Conservation (phyloP, 2,329 filamentous ascomycete species). For the Talaromyces piceae region DNA sequence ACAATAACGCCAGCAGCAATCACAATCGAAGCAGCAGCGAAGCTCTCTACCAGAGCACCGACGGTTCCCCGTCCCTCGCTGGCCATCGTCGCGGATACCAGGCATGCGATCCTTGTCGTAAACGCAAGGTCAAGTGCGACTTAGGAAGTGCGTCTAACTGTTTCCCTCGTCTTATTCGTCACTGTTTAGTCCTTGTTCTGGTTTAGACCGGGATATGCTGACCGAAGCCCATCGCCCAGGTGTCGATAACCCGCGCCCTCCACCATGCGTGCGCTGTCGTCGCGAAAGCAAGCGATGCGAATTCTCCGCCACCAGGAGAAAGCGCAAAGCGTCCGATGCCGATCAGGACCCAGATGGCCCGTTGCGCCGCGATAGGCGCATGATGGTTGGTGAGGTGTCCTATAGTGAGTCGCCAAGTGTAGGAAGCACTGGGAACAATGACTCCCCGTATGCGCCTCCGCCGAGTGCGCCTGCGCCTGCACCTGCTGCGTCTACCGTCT, state of each 20-base stretch:
- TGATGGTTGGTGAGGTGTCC: constrained; percentile 42
- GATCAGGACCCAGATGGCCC: constrained; percentile 37
- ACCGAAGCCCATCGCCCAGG: constrained; percentile 20
- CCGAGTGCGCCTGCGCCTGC: no score
- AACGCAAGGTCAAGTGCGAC: constrained; percentile 44
- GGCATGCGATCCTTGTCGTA: constrained; percentile 43
- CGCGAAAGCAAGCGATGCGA: constrained; percentile 95
- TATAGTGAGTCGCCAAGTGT: constrained; percentile 21
- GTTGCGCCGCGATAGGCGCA: constrained; percentile 43
- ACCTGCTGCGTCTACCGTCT: constrained; percentile 19
- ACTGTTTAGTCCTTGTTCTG: constrained; percentile 13
- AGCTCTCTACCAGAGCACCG: no score
- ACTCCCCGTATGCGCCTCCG: constrained; percentile 21
- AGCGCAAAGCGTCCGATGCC: constrained; percentile 61
- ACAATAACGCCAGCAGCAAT: no score
- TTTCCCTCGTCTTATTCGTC: background rate
- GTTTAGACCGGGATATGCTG: background rate
- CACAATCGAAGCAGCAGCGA: no score
- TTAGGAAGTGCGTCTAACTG: constrained; percentile 34
- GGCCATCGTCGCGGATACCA: constrained; percentile 42
- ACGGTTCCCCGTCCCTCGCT: constrained; percentile 6
- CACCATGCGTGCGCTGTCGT: constrained; percentile 86
- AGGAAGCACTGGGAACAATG: constrained; percentile 8
- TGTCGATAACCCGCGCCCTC: constrained; percentile 89
- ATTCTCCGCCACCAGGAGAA: constrained; percentile 89